Evolutionary conservation across 371 early-diverging fungal species (phyloP).

Genomic region (Vittaforma corneae): DNA sequence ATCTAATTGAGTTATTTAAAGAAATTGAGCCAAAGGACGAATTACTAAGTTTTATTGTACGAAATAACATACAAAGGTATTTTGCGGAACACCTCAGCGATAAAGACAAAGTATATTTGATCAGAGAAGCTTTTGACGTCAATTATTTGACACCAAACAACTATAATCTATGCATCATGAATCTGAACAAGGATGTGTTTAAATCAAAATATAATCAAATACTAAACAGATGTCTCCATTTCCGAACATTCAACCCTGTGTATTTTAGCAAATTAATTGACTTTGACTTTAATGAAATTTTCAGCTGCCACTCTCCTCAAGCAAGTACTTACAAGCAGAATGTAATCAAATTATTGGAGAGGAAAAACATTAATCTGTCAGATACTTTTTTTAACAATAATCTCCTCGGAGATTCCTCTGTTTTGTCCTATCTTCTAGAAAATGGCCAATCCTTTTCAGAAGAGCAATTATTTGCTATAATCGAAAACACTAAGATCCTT

Average conservation of each 20-base stretch:
- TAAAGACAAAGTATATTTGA: too few species aligned
- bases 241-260: slow-evolving; percentile 10
- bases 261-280: slow-evolving; percentile 8
- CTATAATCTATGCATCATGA: not conserved
- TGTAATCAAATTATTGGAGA: not conserved
- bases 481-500: too few species aligned
- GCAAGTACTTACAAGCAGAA: not conserved
- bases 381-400: not conserved
- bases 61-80: too few species aligned
- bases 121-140: too few species aligned
- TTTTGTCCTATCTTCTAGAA: slow-evolving; percentile 1
- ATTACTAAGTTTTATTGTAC: too few species aligned
- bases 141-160: slow-evolving; percentile 11
- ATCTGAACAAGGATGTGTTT: not conserved
- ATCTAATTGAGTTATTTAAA: too few species aligned
- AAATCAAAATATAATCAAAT: slow-evolving; percentile 6
- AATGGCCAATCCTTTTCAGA: not conserved
- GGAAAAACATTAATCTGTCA: slow-evolving; percentile 6
- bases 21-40: too few species aligned
- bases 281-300: not conserved
- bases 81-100: too few species aligned
- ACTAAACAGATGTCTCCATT: slow-evolving; percentile 13
- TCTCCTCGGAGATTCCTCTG: not conserved
- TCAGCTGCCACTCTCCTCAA: too few species aligned
- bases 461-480: not conserved